Evolutionary conservation across 2,329 filamentous ascomycete species (phyloP).

Genomic region (Colletotrichum shisoi): DNA sequence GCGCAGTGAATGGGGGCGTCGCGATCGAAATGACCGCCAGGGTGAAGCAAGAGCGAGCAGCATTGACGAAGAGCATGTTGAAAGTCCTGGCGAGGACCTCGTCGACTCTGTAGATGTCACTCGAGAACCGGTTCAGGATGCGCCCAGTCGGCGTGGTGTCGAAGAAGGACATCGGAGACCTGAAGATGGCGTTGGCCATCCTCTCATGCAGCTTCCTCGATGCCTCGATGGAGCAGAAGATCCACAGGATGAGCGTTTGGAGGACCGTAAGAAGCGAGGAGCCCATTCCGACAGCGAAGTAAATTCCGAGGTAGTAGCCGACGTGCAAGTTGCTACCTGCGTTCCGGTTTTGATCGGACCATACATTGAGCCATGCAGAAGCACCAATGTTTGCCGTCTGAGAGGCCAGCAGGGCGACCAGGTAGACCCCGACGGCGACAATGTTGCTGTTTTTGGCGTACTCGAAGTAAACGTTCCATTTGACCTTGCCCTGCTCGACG

Average conservation of each 20-base stretch:
- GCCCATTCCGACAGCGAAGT: slow-evolving; percentile 93
- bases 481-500: slow-evolving; percentile 94
- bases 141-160: slow-evolving; percentile 96
- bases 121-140: slow-evolving; percentile 94
- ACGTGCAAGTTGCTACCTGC: slow-evolving; percentile 75
- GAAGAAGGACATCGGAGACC: slow-evolving; percentile 98
- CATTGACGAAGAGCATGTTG: slow-evolving; percentile 91
- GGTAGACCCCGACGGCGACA: slow-evolving; percentile 80
- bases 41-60: slow-evolving; percentile 79
- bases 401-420: slow-evolving; percentile 77
- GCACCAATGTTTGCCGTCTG: slow-evolving; percentile 85
- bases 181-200: slow-evolving; percentile 97
- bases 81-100: slow-evolving; percentile 95
- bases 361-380: slow-evolving; percentile 91
- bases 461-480: slow-evolving; percentile 92
- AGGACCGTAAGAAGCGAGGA: slow-evolving; percentile 84
- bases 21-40: slow-evolving; percentile 82
- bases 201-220: slow-evolving; percentile 95
- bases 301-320: slow-evolving; percentile 91
- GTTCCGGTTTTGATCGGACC: slow-evolving; percentile 81
- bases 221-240: slow-evolving; percentile 99
- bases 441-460: slow-evolving; percentile 96
- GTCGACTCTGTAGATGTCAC: slow-evolving; percentile 82
- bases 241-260: slow-evolving; percentile 96
- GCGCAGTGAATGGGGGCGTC: slow-evolving; percentile 78